Conservation (phyloP, 352 stramenopile genomes). For the Bremia lactucae region DNA sequence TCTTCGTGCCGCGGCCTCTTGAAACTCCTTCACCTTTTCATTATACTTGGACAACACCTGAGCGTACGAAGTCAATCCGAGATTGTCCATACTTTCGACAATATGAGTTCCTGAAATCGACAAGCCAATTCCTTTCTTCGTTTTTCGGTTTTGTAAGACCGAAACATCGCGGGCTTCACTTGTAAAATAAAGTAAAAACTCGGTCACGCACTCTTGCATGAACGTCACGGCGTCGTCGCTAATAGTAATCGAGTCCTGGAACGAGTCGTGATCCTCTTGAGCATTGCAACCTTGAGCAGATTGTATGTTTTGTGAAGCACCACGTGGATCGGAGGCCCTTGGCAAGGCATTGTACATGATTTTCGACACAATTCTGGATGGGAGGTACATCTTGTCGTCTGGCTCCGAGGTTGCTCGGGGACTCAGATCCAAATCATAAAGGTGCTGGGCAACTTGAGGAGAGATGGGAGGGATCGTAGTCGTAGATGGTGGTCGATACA, state of each 20-base stretch:
- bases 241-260: conserved; percentile 40
- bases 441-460: conserved; percentile 42
- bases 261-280: conserved; percentile 2
- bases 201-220: conserved; percentile 79
- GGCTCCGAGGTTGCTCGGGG: conserved; percentile 43
- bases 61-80: conserved; percentile 61
- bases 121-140: conserved; percentile 37
- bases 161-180: conserved; percentile 68
- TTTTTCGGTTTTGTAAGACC: conserved; percentile 39
- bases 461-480: conserved; percentile 27
- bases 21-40: conserved; percentile 50
- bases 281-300: conserved; percentile 1
- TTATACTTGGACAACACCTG: conserved; percentile 52
- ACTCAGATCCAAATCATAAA: conserved; percentile 57
- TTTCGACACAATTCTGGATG: conserved; percentile 51
- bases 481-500: conserved; percentile 5
- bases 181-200: conserved; percentile 76
- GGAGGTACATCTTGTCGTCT: conserved; percentile 75
- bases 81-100: conserved; percentile 51
- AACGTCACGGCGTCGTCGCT: conserved; percentile 66
- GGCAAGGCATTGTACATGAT: conserved; percentile 57
- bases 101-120: conserved; percentile 51
- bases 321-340: conserved; percentile 1
- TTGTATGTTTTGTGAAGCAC: neutral
- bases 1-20: conserved; percentile 44